Base-by-base conservation (phyloP, 306 rosid species). In the Pyrus pyrifolia region DNA sequence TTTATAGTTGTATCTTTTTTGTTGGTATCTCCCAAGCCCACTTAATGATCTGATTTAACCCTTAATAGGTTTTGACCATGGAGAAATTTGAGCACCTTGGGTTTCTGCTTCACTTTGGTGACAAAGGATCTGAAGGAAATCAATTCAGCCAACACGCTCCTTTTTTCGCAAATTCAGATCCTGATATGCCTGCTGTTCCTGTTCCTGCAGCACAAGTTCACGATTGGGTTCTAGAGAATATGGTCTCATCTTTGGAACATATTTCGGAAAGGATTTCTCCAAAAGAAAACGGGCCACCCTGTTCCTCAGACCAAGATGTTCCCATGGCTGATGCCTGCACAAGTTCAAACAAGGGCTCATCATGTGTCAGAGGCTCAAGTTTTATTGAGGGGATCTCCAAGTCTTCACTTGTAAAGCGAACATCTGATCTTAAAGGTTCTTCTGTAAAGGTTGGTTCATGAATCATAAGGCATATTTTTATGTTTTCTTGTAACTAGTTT, bases 141-240 rank as follows among this genome's bases (percentile, higher is more conserved):
- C 84, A 85, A 58, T 82, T 96, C 80, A 87, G 98, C 82, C 97
- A 96, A 73, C 79, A 72, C 73, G 93, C 99, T 84, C 99, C 98
- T 2, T 96, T 96, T 86, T 96, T 96, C 57, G 98, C 99, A 14
- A 96, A 96, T 78, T 96, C 98, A 5, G 99, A 96, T 86, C 98
- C 99, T 35, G 97, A 91, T 82, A 96, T 96, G 99, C 99, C 99
- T 67, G 99, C 96, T 4, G 98, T 86, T 85, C 98, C 97, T 55
- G 94, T 89, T 80, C 90, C 98, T 42, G 97, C 91, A 33, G 79
- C 91, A 27, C 99, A 93, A 86, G 89, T 91, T 84, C 97, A 86
- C 72, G 97, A 91, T 65, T 96, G 99, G 99, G 78, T 96, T 86
- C 74, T 86, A 71, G 87, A 88, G 83, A 91, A 88, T 73, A 91